phyloP scores from a whole-genome alignment of 805 yeast genomes.

The Cyberlindnera bimundalis region DNA sequence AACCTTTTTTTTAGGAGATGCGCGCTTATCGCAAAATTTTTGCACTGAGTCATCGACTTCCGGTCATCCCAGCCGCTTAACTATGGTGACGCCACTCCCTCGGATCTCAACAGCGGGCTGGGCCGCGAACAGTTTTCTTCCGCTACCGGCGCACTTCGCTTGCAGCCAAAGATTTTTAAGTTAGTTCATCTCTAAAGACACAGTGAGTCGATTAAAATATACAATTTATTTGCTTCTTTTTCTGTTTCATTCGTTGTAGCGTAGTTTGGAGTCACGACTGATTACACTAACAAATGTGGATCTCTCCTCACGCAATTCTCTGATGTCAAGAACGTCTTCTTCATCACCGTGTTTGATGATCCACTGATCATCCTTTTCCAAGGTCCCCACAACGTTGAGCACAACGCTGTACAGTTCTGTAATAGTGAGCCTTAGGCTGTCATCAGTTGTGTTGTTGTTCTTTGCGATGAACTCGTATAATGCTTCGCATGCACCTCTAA shows the following conservation, averaged over 20 bases:
- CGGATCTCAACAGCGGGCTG: no score
- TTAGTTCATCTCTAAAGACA: no score
- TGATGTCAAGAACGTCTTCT: conserved; percentile 22
- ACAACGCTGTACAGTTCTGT: conserved; percentile 37
- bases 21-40: conserved; percentile 6
- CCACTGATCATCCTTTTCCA: conserved; percentile 40
- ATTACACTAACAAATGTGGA: background rate
- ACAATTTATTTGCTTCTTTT: no score
- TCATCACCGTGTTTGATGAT: conserved; percentile 28
- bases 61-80: background rate
- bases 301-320: conserved; percentile 18
- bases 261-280: background rate
- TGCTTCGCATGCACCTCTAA: conserved; percentile 45
- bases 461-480: conserved; percentile 38
- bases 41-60: conserved; percentile 6
- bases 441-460: conserved; percentile 10
- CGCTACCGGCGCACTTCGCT: conserved; percentile 4
- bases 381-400: conserved; percentile 36
- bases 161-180: no score
- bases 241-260: conserved; percentile 1
- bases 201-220: no score
- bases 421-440: conserved; percentile 18
- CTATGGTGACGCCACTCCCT: background rate
- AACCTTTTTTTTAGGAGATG: no score
- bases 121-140: no score